Conservation (phyloP, 768 basidiomycete genomes). For the Harrya chromipes region DNA sequence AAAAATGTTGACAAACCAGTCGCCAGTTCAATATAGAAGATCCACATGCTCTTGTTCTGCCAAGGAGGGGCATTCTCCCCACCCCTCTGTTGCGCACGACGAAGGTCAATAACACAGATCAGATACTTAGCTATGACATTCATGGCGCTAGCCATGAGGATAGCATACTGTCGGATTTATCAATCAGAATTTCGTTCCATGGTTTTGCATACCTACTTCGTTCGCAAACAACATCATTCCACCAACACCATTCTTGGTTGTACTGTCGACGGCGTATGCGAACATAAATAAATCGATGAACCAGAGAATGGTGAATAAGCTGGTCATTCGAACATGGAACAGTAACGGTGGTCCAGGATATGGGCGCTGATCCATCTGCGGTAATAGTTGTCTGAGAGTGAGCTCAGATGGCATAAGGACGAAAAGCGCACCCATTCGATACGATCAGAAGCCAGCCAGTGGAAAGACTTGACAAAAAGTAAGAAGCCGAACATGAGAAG, state of each 20-base stretch:
- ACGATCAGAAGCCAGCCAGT: conserved; percentile 94
- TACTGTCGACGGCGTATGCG: conserved; percentile 74
- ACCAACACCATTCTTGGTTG: conserved; percentile 73
- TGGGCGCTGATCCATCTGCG: conserved; percentile 96
- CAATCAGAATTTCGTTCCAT: conserved; percentile 7
- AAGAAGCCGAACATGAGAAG: conserved; percentile 93
- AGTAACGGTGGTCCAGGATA: conserved; percentile 77
- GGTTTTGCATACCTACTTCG: conserved; percentile 55
- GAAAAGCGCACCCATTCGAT: conserved; percentile 84
- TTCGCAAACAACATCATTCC: conserved; percentile 95
- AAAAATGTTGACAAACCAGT: conserved; percentile 59
- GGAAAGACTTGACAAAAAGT: conserved; percentile 94
- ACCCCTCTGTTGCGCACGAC: conserved; percentile 71
- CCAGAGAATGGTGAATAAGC: conserved; percentile 75
- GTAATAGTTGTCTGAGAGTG: conserved; percentile 4
- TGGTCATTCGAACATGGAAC: conserved; percentile 84
- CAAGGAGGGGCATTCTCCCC: conserved; percentile 87
- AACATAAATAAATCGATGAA: conserved; percentile 74
- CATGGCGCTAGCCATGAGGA: conserved; percentile 76
- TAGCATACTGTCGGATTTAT: conserved; percentile 64
- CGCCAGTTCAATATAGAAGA: conserved; percentile 89
- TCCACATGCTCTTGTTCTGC: conserved; percentile 98
- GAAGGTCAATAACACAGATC: conserved; percentile 77
- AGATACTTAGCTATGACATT: conserved; percentile 81
- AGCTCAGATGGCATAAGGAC: not conserved